These are phyloP conservation scores for Porphyrellus cyaneotinctus DNA, from an alignment of 768 basidiomycete genomes.

Conservation along the genomic window DNA sequence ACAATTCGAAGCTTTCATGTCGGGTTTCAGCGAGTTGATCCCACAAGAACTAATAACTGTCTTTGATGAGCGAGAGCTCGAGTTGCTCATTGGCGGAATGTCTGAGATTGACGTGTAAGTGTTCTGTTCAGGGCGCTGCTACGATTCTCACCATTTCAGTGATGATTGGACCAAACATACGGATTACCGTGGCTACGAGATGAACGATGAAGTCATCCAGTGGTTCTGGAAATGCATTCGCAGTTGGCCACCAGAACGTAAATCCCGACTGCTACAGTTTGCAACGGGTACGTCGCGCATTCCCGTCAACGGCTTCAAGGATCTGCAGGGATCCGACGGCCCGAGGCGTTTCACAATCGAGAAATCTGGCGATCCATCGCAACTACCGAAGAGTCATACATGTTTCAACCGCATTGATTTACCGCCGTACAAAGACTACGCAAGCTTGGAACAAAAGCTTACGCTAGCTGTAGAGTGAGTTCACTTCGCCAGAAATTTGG, in stretches of 20 bases:
- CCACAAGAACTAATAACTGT: constrained; percentile 97
- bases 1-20: constrained; percentile 99
- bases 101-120: constrained; percentile 98
- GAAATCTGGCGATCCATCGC: constrained; percentile 94
- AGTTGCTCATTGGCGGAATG: constrained; percentile 97
- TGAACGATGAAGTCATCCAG: constrained; percentile 93
- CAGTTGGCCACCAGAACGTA: constrained; percentile 97
- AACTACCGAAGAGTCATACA: constrained; percentile 92
- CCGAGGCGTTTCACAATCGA: constrained; percentile 97
- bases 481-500: neutral
- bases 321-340: constrained; percentile 96
- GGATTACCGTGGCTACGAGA: constrained; percentile 95
- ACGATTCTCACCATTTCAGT: constrained; percentile 33
- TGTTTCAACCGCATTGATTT: constrained; percentile 98
- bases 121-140: neutral
- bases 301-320: constrained; percentile 98
- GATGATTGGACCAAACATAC: constrained; percentile 99
- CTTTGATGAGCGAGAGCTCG: constrained; percentile 97
- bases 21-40: constrained; percentile 99
- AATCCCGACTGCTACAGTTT: constrained; percentile 93
- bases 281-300: constrained; percentile 96
- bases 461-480: constrained; percentile 92
- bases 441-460: constrained; percentile 90
- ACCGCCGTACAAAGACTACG: constrained; percentile 97
- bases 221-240: constrained; percentile 99